Evolutionary conservation across 305 asterid species (phyloP).

Genomic region (Fraxinus sp.): DNA sequence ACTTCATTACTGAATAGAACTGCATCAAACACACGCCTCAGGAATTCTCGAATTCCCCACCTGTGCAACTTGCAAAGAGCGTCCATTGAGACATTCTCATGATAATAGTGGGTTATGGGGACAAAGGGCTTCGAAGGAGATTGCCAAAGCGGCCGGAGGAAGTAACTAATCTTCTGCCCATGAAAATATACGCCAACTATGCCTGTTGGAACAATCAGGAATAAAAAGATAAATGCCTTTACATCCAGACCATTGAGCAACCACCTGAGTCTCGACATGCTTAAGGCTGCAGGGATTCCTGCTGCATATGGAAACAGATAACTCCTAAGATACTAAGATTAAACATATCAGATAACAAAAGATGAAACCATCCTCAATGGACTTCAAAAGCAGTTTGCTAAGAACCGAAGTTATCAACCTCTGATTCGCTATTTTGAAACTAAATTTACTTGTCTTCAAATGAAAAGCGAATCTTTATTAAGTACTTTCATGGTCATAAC

Average conservation of each 20-base stretch:
- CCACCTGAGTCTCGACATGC: slow-evolving; percentile 49
- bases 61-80: slow-evolving; percentile 58
- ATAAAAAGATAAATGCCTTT: slow-evolving; percentile 37
- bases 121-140: slow-evolving; percentile 62
- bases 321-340: slow-evolving; percentile 16
- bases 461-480: background rate
- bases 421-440: background rate
- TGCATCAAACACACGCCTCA: slow-evolving; percentile 61
- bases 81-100: slow-evolving; percentile 44
- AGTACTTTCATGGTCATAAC: background rate
- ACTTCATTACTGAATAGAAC: slow-evolving; percentile 62
- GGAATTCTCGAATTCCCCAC: slow-evolving; percentile 57
- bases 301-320: slow-evolving; percentile 29
- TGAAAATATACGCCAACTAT: slow-evolving; percentile 42
- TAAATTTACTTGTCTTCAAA: background rate
- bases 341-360: background rate
- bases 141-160: slow-evolving; percentile 61
- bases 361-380: background rate
- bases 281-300: slow-evolving; percentile 4
- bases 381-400: background rate
- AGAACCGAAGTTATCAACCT: background rate
- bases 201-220: slow-evolving; percentile 41
- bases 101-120: slow-evolving; percentile 50
- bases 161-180: slow-evolving; percentile 60
- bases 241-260: slow-evolving; percentile 43